phyloP scores from a whole-genome alignment of 2,329 filamentous ascomycete species.

The Penicillium sp. region DNA sequence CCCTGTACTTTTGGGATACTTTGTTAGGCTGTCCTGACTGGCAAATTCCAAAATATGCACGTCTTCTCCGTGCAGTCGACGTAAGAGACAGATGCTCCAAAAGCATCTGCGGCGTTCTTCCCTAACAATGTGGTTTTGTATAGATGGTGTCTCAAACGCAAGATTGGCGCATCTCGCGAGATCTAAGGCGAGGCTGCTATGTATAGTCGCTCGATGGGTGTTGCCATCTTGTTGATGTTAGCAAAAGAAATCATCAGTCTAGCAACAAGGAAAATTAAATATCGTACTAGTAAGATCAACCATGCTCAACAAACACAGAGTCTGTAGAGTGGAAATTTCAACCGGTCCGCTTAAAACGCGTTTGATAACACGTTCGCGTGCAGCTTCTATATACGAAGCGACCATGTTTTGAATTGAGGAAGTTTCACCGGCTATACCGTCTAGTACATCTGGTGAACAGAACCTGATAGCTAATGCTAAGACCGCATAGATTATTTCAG shows the following conservation, averaged over 20 bases:
- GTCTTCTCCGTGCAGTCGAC: slow-evolving; percentile 42
- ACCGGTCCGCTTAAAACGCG: slow-evolving; percentile 36
- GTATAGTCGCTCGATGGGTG: slow-evolving; percentile 31
- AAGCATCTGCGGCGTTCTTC: slow-evolving; percentile 39
- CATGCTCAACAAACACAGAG: slow-evolving; percentile 38
- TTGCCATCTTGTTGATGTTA: slow-evolving; percentile 30
- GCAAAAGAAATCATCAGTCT: not conserved
- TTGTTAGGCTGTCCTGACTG: slow-evolving; percentile 31
- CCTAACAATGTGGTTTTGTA: slow-evolving; percentile 18
- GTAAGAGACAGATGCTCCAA: slow-evolving; percentile 42
- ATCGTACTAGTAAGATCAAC: slow-evolving; percentile 40
- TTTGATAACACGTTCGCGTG: slow-evolving; percentile 36
- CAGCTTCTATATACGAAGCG: slow-evolving; percentile 36
- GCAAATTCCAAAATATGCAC: slow-evolving; percentile 37
- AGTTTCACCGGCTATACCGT: slow-evolving; percentile 19
- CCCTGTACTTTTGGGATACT: slow-evolving; percentile 37
- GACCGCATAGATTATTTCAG: slow-evolving; percentile 32
- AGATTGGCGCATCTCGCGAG: slow-evolving; percentile 45
- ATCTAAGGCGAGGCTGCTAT: slow-evolving; percentile 43
- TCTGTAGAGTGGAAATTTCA: slow-evolving; percentile 42
- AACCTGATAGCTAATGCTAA: slow-evolving; percentile 45
- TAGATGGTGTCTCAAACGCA: slow-evolving; percentile 30
- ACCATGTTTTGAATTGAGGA: slow-evolving; percentile 18
- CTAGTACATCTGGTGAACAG: slow-evolving; percentile 24
- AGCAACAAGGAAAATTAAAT: not conserved